Conservation (phyloP, 2,329 filamentous ascomycete genomes). For the Chaetomium strumarium region DNA sequence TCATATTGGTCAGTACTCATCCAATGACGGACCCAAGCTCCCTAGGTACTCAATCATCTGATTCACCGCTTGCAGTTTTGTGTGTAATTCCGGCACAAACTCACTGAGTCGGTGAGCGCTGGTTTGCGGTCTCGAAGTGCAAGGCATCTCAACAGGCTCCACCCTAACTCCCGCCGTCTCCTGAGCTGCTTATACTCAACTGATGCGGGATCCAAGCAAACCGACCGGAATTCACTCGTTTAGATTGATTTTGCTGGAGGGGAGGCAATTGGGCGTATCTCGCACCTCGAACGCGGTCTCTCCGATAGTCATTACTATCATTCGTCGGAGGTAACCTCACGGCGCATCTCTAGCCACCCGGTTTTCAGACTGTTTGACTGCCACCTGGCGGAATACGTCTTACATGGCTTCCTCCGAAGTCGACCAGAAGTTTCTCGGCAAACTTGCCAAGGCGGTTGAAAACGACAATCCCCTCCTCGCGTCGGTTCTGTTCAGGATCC, state of each 20-base stretch:
- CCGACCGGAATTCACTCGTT: conserved; percentile 18
- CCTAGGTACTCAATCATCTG: conserved; percentile 15
- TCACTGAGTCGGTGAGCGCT: neutral
- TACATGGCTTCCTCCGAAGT: conserved; percentile 93
- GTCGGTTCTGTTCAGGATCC: conserved; percentile 79
- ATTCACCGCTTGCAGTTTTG: conserved; percentile 18
- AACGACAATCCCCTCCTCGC: conserved; percentile 73
- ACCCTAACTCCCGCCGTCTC: neutral
- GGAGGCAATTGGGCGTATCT: conserved; percentile 11
- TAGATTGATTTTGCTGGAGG: conserved; percentile 8
- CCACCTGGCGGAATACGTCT: conserved; percentile 12
- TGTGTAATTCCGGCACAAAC: conserved; percentile 21
- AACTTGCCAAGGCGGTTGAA: conserved; percentile 74
- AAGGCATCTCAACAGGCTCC: conserved; percentile 24
- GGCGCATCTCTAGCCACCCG: neutral
- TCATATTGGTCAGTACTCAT: conserved; percentile 39
- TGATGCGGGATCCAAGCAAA: conserved; percentile 16
- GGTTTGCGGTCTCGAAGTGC: conserved; percentile 10
- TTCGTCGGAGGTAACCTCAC: neutral
- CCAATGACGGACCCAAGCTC: conserved; percentile 23
- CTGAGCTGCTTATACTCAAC: neutral
- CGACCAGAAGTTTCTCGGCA: conserved; percentile 93
- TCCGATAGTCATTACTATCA: neutral
- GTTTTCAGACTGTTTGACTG: neutral
- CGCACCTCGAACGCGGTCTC: neutral